phyloP scores from a whole-genome alignment of 441 rosid species.

The Gossypium schwendimanii region DNA sequence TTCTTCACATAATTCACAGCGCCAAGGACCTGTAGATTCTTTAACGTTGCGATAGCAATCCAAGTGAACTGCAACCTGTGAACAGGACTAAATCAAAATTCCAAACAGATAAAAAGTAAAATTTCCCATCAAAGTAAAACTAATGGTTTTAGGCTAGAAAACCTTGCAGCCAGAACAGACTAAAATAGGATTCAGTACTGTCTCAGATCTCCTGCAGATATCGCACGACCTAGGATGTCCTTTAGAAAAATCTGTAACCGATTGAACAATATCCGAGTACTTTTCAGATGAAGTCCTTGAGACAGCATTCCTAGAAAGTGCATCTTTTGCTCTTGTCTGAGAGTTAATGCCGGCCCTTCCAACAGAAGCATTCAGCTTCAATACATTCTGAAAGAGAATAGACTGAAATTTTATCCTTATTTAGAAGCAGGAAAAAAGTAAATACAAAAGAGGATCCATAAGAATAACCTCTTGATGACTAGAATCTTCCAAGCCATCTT shows the following conservation, averaged over 20 bases:
- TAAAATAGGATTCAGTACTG: conserved; percentile 70
- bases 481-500: conserved; percentile 68
- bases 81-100: conserved; percentile 27
- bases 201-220: conserved; percentile 88
- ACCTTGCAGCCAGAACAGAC: conserved; percentile 99
- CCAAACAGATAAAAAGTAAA: conserved; percentile 6
- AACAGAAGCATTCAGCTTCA: conserved; percentile 45
- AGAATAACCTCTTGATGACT: conserved; percentile 61
- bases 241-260: conserved; percentile 47
- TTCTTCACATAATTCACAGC: conserved; percentile 90
- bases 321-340: conserved; percentile 64
- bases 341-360: conserved; percentile 54
- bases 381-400: conserved; percentile 33
- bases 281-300: conserved; percentile 58
- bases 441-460: conserved; percentile 8
- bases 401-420: neutral
- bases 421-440: neutral
- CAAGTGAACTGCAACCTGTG: conserved; percentile 90
- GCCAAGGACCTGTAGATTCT: conserved; percentile 92
- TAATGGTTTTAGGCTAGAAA: conserved; percentile 10
- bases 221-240: conserved; percentile 83
- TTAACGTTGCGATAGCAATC: conserved; percentile 88
- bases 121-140: conserved; percentile 6
- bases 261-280: conserved; percentile 44
- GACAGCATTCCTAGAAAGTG: conserved; percentile 49